These are phyloP conservation scores for Arabidopsis thaliana DNA, from an alignment of 345 rosid species.

Conservation along the genomic window DNA sequence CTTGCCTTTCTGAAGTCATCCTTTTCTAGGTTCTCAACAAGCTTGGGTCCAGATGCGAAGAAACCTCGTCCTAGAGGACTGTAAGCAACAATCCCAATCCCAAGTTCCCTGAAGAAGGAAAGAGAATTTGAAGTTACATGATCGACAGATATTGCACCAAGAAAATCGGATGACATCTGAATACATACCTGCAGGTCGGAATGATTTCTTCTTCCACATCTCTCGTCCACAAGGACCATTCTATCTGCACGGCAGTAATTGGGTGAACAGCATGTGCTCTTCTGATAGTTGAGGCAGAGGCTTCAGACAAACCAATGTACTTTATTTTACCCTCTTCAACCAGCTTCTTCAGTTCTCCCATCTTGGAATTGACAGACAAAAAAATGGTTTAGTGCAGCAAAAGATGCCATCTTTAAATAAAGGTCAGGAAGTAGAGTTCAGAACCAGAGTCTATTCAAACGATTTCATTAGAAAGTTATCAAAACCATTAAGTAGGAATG, in stretches of 20 bases:
- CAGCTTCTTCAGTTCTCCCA: constrained; percentile 70
- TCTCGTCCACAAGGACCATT: constrained; percentile 77
- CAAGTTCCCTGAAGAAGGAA: constrained; percentile 59
- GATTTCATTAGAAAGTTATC: background rate
- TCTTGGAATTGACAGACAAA: constrained; percentile 18
- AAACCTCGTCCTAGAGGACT: constrained; percentile 77
- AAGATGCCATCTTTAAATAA: background rate
- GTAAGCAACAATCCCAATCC: constrained; percentile 73
- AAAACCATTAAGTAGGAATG: background rate
- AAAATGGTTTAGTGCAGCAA: background rate
- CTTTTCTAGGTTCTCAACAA: constrained; percentile 46
- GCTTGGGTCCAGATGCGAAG: constrained; percentile 57
- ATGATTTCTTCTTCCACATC: constrained; percentile 70
- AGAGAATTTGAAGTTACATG: background rate
- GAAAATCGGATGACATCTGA: background rate
- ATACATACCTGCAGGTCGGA: constrained; percentile 42
- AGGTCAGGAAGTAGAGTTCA: background rate
- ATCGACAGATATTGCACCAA: background rate
- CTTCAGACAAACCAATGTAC: constrained; percentile 69
- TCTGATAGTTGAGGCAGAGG: constrained; percentile 73
- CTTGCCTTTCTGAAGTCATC: constrained; percentile 55
- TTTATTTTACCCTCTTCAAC: constrained; percentile 76
- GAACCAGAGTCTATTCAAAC: background rate
- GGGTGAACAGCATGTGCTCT: constrained; percentile 83
- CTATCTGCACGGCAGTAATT: constrained; percentile 64